Conservation (phyloP, 2,329 filamentous ascomycete species). For the Xylariaceae sp. region DNA sequence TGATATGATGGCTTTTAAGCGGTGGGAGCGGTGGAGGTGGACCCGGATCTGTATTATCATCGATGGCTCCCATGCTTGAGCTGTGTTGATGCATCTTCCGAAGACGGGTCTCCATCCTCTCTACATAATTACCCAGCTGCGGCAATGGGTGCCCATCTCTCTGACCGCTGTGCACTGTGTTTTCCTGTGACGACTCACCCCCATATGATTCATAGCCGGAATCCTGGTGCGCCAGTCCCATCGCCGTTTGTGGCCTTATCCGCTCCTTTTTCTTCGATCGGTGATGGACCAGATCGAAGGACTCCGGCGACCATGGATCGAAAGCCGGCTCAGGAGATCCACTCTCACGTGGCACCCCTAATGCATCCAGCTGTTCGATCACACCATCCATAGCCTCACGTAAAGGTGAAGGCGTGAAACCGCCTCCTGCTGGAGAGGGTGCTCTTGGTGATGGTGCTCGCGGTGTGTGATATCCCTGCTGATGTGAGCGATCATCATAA, state of each 20-base stretch:
- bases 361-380: constrained; percentile 90
- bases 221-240: constrained; percentile 69
- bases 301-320: constrained; percentile 90
- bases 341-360: constrained; percentile 67
- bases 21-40: constrained; percentile 38
- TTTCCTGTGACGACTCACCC: constrained; percentile 58
- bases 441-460: constrained; percentile 67
- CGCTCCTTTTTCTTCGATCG: constrained; percentile 45
- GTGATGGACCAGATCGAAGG: constrained; percentile 67
- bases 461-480: constrained; percentile 58
- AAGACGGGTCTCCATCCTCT: constrained; percentile 87
- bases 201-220: constrained; percentile 66
- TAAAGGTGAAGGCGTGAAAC: constrained; percentile 86
- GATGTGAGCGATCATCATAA: constrained; percentile 45
- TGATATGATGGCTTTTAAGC: constrained; percentile 58
- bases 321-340: constrained; percentile 63
- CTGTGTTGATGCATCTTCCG: constrained; percentile 71
- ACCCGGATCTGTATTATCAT: constrained; percentile 42
- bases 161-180: constrained; percentile 49
- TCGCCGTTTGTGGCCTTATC: constrained; percentile 71
- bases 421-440: constrained; percentile 69
- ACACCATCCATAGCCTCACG: constrained; percentile 97
- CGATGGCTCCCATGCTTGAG: constrained; percentile 47
- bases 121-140: constrained; percentile 83
- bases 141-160: constrained; percentile 64